Base-by-base conservation (phyloP, 1,284 basidiomycete genomes). In the Agaricales sp. region DNA sequence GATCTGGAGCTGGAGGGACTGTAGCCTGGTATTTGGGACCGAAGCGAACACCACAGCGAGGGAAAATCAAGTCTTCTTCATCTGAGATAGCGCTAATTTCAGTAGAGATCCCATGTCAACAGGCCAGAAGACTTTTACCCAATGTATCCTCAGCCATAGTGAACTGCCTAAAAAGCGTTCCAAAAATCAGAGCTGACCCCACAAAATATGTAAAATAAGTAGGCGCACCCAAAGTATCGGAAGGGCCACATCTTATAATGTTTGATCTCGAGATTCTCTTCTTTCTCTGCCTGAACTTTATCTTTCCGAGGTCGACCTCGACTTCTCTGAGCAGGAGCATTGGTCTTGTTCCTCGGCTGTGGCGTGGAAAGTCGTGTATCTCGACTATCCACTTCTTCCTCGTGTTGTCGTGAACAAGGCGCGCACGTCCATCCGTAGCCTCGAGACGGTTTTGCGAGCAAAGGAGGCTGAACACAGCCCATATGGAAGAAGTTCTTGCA, bases 351-450 rank as follows among this genome's bases (percentile, higher is more conserved):
- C 44, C 44, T 26, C 6, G 20, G 20, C 44, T 26, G 21, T 11
- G 80, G 75, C 12, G 74, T 75, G 19, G 63, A 61, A 57, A 77
- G 78, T 24, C 80, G 77, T 49, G 75, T 70, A 22, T 80, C 78
- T 56, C 81, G 80, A 51, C 77, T 77, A 56, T 90, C 87, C 24
- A 94, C 89, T 59, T 91, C 85, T 59, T 92, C 87, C 58, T 92
- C 92, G 60, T 95, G 87, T 58, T 81, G 77, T 46, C 82, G 78
- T 2, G 92, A 90, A 64, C 95, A 98, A 0, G 91, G 87, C 0
- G 90, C 90, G 59, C 96, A 99, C 2, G 92, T 92, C 95, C 95
- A 99, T 25, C 91, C 92, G 67, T 97, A 98, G 20, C 96, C 96
- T 55, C 93, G 84, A 16, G 93, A 91, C 1, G 95, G 96, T 65